phyloP scores from a whole-genome alignment of 2,329 filamentous ascomycete genomes.

The Corinectria fuckeliana region DNA sequence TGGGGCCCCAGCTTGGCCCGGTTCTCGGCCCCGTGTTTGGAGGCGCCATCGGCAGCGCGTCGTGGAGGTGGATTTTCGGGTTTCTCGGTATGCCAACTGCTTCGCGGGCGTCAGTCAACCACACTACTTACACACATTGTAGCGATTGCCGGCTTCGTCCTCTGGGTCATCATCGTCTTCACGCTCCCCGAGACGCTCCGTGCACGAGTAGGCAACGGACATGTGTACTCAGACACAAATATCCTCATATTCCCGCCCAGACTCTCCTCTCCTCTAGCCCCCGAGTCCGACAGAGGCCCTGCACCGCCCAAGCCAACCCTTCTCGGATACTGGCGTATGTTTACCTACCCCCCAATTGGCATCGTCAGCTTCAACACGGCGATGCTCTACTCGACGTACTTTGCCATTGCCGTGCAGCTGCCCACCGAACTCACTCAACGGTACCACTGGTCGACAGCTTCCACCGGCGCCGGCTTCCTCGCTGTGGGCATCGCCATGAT shows the following conservation, averaged over 20 bases:
- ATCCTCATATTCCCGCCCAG: conserved; percentile 32
- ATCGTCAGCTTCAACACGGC: conserved; percentile 44
- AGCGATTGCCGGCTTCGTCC: conserved; percentile 39
- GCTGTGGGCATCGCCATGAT: conserved; percentile 35
- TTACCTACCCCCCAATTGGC: conserved; percentile 42
- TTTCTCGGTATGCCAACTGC: too few relatives aligned
- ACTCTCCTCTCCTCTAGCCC: conserved; percentile 32
- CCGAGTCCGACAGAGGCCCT: conserved; percentile 34
- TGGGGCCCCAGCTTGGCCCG: conserved; percentile 53
- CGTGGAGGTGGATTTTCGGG: conserved; percentile 54
- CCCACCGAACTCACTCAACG: conserved; percentile 38
- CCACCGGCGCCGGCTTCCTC: conserved; percentile 46
- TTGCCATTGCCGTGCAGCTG: conserved; percentile 41
- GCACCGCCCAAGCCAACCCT: conserved; percentile 40
- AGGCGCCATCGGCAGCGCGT: conserved; percentile 45
- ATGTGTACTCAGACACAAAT: conserved; percentile 27
- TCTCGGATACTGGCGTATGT: conserved; percentile 37
- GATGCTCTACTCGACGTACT: conserved; percentile 43
- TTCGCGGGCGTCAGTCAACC: too few relatives aligned
- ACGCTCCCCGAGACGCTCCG: conserved; percentile 55
- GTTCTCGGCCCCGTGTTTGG: conserved; percentile 52
- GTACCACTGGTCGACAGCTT: conserved; percentile 44
- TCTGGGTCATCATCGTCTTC: conserved; percentile 40
- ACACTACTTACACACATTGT: too few relatives aligned
- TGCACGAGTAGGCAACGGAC: conserved; percentile 51